Conservation (phyloP, 2,329 filamentous ascomycete species). For the Beauveria australis region DNA sequence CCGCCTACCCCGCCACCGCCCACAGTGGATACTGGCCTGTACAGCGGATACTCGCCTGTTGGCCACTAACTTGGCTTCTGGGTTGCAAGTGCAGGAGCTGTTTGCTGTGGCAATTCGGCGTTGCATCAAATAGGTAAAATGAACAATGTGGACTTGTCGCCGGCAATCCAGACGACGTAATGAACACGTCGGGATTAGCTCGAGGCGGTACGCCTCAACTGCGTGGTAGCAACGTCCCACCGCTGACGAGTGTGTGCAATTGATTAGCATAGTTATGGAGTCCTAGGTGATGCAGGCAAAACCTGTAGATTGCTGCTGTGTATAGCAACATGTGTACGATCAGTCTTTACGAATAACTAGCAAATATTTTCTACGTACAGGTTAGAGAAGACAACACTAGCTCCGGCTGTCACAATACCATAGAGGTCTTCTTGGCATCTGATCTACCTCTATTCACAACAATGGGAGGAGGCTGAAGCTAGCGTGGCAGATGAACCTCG, state of each 20-base stretch:
- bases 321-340: not conserved
- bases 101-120: not conserved
- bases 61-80: not conserved
- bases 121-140: not conserved
- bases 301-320: not conserved
- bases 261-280: not conserved
- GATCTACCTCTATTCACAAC: not conserved
- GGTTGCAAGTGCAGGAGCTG: too few relatives aligned
- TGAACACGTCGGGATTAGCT: not conserved
- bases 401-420: not conserved
- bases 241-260: not conserved
- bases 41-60: not conserved
- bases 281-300: not conserved
- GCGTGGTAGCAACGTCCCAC: not conserved
- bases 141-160: too few relatives aligned
- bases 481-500: not conserved
- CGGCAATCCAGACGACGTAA: too few relatives aligned
- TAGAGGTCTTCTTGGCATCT: slow-evolving; percentile 1
- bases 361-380: too few relatives aligned
- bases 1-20: not conserved
- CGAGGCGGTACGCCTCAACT: not conserved
- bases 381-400: not conserved
- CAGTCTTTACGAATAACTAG: not conserved
- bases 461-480: not conserved
- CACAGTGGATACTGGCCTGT: not conserved